phyloP scores from a whole-genome alignment of 129 eudicot genomes.

The Flaveria brownii region DNA sequence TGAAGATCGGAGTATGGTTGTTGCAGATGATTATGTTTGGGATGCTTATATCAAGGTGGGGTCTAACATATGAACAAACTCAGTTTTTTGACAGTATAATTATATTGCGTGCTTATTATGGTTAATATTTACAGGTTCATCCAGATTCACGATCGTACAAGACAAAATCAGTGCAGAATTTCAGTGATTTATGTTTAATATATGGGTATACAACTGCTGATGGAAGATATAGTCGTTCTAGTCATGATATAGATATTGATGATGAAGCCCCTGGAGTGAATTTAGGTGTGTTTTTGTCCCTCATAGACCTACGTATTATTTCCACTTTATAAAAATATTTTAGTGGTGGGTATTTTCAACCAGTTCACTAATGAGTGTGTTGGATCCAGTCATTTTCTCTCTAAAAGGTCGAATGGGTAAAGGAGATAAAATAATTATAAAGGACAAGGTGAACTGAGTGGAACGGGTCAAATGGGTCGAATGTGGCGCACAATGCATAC shows the following conservation, averaged over 20 bases:
- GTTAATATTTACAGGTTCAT: conserved; percentile 39
- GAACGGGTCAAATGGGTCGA: neutral
- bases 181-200: conserved; percentile 55
- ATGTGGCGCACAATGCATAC: conserved; percentile 4
- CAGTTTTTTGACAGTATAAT: neutral
- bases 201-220: conserved; percentile 62
- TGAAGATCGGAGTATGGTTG: conserved; percentile 48
- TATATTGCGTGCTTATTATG: conserved; percentile 2
- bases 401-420: neutral
- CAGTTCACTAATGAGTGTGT: neutral
- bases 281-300: conserved; percentile 37
- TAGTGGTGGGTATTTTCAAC: conserved; percentile 6
- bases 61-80: neutral
- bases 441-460: neutral
- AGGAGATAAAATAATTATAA: neutral
- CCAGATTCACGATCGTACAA: conserved; percentile 57
- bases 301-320: conserved; percentile 1
- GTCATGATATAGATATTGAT: conserved; percentile 58
- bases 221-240: conserved; percentile 65
- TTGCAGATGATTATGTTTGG: conserved; percentile 62
- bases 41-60: conserved; percentile 55
- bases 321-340: neutral
- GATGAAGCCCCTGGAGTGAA: conserved; percentile 47
- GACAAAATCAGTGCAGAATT: conserved; percentile 50
- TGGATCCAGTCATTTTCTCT: neutral